Evolutionary conservation across 2,329 filamentous ascomycete species (phyloP).

Genomic region (Claviceps lovelessii): DNA sequence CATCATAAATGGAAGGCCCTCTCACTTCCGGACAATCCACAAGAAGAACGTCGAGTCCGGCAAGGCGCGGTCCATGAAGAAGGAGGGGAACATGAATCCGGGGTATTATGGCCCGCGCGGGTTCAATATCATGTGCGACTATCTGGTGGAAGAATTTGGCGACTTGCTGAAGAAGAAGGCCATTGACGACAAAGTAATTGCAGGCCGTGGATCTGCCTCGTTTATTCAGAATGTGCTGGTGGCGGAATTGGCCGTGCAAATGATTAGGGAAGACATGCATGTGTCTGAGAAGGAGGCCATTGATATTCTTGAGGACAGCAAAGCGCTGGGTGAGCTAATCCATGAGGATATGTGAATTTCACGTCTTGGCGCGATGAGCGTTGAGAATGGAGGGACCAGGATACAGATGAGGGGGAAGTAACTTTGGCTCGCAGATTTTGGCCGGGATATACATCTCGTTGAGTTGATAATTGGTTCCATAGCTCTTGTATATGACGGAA

Average conservation of each 20-base stretch:
- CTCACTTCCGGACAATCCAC: constrained; percentile 46
- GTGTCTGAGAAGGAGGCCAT: constrained; percentile 29
- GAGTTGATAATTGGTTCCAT: background rate
- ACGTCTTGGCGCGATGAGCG: background rate
- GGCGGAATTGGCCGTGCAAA: constrained; percentile 47
- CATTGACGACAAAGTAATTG: constrained; percentile 49
- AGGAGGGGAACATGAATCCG: constrained; percentile 46
- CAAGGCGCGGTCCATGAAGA: constrained; percentile 44
- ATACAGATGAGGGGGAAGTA: background rate
- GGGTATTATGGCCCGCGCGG: constrained; percentile 78
- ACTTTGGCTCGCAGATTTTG: background rate
- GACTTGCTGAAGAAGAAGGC: constrained; percentile 46
- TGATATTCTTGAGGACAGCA: constrained; percentile 51
- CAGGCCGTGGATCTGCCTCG: constrained; percentile 48
- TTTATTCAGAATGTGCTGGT: constrained; percentile 67
- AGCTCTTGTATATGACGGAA: background rate
- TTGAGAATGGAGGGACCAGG: background rate
- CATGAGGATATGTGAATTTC: constrained; percentile 39
- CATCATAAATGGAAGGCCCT: constrained; percentile 45
- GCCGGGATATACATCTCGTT: background rate
- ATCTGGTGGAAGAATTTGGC: constrained; percentile 47
- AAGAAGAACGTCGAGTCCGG: constrained; percentile 41
- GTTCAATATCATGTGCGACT: constrained; percentile 55
- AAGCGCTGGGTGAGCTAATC: constrained; percentile 50
- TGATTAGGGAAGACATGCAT: constrained; percentile 43